These are phyloP conservation scores for Emiliania huxleyi DNA, from an alignment of 78 protist species.

Conservation along the genomic window DNA sequence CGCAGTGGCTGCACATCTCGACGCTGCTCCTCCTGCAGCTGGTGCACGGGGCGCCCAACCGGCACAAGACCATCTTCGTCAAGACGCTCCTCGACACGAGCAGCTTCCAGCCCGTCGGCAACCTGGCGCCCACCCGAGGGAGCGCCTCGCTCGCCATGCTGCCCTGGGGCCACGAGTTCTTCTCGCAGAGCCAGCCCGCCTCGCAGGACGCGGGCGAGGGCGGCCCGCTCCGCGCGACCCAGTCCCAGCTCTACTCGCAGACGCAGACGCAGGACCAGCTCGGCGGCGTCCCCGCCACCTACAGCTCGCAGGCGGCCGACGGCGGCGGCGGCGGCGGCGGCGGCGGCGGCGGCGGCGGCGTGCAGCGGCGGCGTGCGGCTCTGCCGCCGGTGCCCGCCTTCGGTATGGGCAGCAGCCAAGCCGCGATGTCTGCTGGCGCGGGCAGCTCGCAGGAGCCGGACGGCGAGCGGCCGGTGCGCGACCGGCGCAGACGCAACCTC, in stretches of 20 bases:
- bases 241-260: not conserved
- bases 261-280: not conserved
- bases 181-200: not conserved
- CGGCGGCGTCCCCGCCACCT: too few relatives aligned
- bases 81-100: not conserved
- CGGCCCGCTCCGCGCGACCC: conserved; percentile 17
- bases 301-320: not conserved
- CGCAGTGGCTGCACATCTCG: not conserved
- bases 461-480: not conserved
- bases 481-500: not conserved
- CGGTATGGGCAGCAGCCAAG: too few relatives aligned
- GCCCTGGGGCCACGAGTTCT: not conserved
- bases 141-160: not conserved
- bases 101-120: not conserved
- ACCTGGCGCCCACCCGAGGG: not conserved
- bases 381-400: not conserved
- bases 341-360: not conserved
- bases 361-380: too few relatives aligned
- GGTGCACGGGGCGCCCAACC: not conserved
- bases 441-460: not conserved
- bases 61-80: not conserved
- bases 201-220: not conserved
- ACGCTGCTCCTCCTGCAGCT: not conserved
- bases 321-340: not conserved
- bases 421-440: too few relatives aligned